These are phyloP conservation scores for Tuber microsphaerosporum DNA, from an alignment of 495 filamentous ascomycete genomes.

Conservation along the genomic window DNA sequence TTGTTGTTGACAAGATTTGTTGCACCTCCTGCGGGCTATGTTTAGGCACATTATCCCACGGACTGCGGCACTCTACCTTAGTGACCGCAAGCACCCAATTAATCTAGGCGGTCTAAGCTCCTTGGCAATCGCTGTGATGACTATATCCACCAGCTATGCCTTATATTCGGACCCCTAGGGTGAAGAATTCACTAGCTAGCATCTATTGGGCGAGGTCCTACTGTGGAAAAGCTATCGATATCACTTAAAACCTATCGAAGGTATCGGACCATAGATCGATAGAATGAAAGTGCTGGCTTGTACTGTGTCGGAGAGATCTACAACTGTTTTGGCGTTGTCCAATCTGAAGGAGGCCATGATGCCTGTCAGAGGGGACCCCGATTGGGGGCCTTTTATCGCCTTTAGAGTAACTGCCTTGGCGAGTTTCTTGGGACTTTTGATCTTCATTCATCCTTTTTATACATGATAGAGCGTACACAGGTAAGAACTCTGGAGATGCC, in stretches of 20 bases:
- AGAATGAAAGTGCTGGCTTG: not conserved
- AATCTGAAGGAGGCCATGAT: not conserved
- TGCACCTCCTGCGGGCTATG: not conserved
- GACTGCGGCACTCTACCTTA: not conserved
- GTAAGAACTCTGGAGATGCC: not conserved
- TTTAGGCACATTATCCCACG: not conserved
- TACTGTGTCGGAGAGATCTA: not conserved
- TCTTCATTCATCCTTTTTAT: not conserved
- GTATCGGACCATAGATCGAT: not conserved
- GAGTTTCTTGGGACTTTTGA: not conserved
- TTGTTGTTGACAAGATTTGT: not conserved
- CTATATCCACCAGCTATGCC: not conserved
- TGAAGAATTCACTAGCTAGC: not conserved
- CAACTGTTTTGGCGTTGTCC: not conserved
- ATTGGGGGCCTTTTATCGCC: not conserved
- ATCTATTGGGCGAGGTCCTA: not conserved
- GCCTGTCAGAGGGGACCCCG: not conserved
- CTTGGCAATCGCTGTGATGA: not conserved
- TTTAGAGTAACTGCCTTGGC: not conserved
- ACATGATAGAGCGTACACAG: not conserved
- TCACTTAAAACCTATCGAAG: not conserved
- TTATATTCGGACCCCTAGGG: not conserved
- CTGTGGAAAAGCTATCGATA: not conserved
- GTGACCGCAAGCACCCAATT: not conserved
- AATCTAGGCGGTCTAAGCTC: constrained; percentile 10